A percentile compares a stretch with the other conserved stretches of the same genome.
These are phyloP conservation scores for Paracorniculantispora psalliotae DNA, from an alignment of 2,329 filamentous ascomycete genomes.

Conservation along the genomic window DNA sequence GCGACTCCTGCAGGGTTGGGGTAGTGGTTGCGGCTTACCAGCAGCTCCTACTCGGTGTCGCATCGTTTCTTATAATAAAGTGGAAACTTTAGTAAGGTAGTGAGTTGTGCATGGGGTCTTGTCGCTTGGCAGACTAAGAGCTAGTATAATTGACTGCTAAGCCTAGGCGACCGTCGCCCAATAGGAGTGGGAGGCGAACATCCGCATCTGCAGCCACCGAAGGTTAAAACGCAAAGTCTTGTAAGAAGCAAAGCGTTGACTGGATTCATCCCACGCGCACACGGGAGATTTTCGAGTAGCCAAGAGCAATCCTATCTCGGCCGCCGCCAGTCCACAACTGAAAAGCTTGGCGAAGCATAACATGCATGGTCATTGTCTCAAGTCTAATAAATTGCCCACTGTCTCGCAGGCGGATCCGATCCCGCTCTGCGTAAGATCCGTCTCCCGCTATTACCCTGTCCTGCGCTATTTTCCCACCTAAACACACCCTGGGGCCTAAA, in stretches of 20 bases:
- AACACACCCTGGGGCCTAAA: conserved; percentile 4
- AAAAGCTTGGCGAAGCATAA: not conserved
- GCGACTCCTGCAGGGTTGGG: not conserved
- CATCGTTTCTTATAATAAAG: conserved; percentile 12
- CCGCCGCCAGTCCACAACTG: not conserved
- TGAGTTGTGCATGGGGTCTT: conserved; percentile 3
- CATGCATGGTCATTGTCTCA: not conserved
- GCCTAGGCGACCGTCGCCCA: not conserved
- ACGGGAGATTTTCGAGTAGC: not conserved
- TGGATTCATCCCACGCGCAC: not conserved
- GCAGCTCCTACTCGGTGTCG: not conserved
- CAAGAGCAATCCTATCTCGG: not conserved
- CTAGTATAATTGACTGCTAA: conserved; percentile 7
- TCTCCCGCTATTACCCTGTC: conserved; percentile 11
- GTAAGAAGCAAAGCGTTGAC: not conserved
- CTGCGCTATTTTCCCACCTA: conserved; percentile 11
- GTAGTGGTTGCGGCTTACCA: conserved; percentile 13
- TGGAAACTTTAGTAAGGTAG: conserved; percentile 12
- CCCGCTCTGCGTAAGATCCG: conserved; percentile 11
- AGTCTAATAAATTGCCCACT: conserved; percentile 2
- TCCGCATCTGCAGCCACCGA: not conserved
- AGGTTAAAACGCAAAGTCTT: not conserved
- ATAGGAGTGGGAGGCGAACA: not conserved
- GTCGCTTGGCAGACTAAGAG: conserved; percentile 13
- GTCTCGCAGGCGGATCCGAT: conserved; percentile 11